phyloP scores from a whole-genome alignment of 2,329 filamentous ascomycete genomes.

The Pleoardoris graminearum region DNA sequence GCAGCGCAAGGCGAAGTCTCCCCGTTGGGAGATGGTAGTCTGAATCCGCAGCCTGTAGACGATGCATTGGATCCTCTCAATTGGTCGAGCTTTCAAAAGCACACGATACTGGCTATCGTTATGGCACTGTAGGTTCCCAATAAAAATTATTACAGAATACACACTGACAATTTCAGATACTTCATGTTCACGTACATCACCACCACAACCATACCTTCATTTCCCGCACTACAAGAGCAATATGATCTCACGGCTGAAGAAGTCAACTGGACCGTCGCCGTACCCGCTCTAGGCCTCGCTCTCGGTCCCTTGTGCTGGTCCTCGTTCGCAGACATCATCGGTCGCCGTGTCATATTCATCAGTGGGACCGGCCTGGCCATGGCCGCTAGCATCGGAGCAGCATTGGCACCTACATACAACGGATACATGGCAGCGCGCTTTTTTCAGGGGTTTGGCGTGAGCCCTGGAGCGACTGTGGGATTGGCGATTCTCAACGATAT shows the following conservation, averaged over 20 bases:
- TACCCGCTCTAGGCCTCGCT: background rate
- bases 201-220: conserved; percentile 4
- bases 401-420: background rate
- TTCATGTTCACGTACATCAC: conserved; percentile 10
- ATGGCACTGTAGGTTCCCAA: background rate
- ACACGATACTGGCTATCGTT: conserved; percentile 2
- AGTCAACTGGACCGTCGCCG: conserved; percentile 6
- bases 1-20: background rate
- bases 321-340: conserved; percentile 3
- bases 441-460: conserved; percentile 5
- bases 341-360: conserved; percentile 4
- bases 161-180: background rate
- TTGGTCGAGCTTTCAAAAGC: conserved; percentile 6
- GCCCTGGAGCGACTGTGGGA: conserved; percentile 2
- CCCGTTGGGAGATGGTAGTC: background rate
- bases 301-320: conserved; percentile 5
- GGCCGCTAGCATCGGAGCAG: conserved; percentile 4
- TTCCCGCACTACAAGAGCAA: conserved; percentile 2
- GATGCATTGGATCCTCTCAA: conserved; percentile 4
- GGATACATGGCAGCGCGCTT: conserved; percentile 3
- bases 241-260: conserved; percentile 3
- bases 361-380: background rate
- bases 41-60: conserved; percentile 2
- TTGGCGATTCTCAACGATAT: conserved; percentile 3
- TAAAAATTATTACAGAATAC: background rate